These are phyloP conservation scores for Zea mays DNA, from an alignment of 176 grass and related monocot genomes.

Conservation along the genomic window Zm-B73-REFERENCE-NAM-5.0 NC_050100.1:122882001-122882500, in stretches of 20 bases:
- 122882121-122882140: background rate
- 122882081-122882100: background rate
- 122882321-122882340: conserved; percentile 24
- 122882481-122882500: background rate
- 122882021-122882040: conserved; percentile 18
- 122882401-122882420: background rate
- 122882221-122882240: too few relatives aligned
- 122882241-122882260: background rate
- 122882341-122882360: conserved; percentile 38
- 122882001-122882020: background rate
- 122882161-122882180: background rate
- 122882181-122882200: too few relatives aligned
- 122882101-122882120: background rate
- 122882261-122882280: background rate
- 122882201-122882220: too few relatives aligned
- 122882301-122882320: conserved; percentile 11
- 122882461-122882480: background rate
- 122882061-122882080: too few relatives aligned
- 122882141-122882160: background rate
- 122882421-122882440: background rate
- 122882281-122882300: background rate
- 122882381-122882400: conserved; percentile 1
- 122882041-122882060: background rate
- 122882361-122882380: conserved; percentile 19
- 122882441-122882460: background rate